These are phyloP conservation scores for Salix arbutifolia DNA, from an alignment of 345 rosid species.

Conservation along the genomic window DNA sequence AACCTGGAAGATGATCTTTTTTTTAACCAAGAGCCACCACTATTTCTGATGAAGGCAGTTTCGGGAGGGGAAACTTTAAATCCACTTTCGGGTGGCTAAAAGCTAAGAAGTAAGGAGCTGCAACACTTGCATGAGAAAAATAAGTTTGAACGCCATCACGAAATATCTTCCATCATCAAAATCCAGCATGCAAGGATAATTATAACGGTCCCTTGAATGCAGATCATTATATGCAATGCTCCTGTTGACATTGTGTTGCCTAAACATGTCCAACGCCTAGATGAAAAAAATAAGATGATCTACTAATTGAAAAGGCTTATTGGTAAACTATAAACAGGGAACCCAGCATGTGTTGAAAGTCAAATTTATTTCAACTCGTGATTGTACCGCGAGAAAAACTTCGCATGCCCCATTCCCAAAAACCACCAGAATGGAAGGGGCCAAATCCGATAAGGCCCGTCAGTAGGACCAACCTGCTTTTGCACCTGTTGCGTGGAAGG, in stretches of 20 bases:
- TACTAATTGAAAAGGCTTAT: background rate
- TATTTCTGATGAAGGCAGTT: background rate
- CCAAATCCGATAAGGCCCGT: background rate
- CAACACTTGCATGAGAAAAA: too few relatives aligned
- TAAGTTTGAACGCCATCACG: too few relatives aligned
- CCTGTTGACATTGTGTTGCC: background rate
- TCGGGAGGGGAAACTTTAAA: too few relatives aligned
- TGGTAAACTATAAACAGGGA: background rate
- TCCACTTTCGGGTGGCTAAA: too few relatives aligned
- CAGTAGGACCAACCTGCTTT: slow-evolving; percentile 11
- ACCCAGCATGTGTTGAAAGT: background rate
- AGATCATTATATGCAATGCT: background rate
- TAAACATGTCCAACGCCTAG: background rate
- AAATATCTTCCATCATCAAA: too few relatives aligned
- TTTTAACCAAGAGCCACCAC: background rate
- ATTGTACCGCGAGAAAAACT: background rate
- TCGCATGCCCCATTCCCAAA: background rate
- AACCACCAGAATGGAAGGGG: background rate
- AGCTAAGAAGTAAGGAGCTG: too few relatives aligned
- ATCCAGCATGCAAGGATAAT: background rate
- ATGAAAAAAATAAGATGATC: background rate
- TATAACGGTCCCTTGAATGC: background rate
- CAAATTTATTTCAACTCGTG: background rate
- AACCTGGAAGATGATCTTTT: background rate
- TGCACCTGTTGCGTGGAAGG: slow-evolving; percentile 20